Base-by-base conservation (phyloP, 2,329 filamentous ascomycete species). In the Proliferodiscus dingleyae region DNA sequence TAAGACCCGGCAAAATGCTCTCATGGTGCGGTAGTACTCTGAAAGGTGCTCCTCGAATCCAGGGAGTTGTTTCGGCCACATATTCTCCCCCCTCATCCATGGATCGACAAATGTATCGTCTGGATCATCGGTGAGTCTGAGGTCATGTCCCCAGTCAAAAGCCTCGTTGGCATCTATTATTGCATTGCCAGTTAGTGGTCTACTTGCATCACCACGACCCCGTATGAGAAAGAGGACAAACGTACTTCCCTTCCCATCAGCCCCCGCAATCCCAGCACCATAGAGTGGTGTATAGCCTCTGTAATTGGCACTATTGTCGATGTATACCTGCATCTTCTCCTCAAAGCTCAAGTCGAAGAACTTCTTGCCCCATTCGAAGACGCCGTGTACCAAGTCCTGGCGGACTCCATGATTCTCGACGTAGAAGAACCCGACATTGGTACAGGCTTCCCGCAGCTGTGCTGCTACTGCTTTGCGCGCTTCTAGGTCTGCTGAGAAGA, bases 41-140 rank as follows among this genome's bases (percentile, higher is more conserved):
- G 70, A 2, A 80, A 66, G 1, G 46, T 59, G 8, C 80, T 63
- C 18, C 70, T 70, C 4, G 64, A 60, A 16, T 60, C 54, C 62
- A 69, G 75, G 54, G 77, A 75, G 3, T 52, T 52, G n/a, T 73
- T 53, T 38, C 10, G 54, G 50, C 57, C 57, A 51, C 33, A 49
- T 32, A 40, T 59, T 51, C 22, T 45, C 43, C 11, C 52, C 51
- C 45, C 51, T 34, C 50, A 51, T 55, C 18, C 36, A 26, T 6
- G 43, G 34, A 24, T 46, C 47, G 18, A 37, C 11, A 26, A 32
- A 50, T 16, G 23, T 41, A 18, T 42, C 50, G 30, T 34, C 48
- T 23, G 43, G 47, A 37, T 42, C 49, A 41, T 51, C 49, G 28
- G 45, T 50, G 13, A 42, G 36, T 18, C 34, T 49, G 21, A 40